Evolutionary conservation across 192 early-diverging fungal species (phyloP), one percentile per base, ranked within the genome.

Genomic region (Coemansia furcata): DNA sequence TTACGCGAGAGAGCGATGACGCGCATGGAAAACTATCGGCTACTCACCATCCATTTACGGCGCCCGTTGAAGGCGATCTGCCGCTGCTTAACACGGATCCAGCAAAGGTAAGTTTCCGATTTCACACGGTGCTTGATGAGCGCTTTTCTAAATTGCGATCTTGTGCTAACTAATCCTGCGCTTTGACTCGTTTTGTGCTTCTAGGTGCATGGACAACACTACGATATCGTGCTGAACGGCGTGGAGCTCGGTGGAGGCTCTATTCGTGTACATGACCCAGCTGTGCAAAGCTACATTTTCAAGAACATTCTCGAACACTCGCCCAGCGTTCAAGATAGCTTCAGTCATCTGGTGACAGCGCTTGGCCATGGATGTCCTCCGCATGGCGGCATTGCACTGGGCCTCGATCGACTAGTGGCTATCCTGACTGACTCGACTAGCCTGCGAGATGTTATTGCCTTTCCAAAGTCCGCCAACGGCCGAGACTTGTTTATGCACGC

Each of bases 31-130:
- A 43, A 38, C 73, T 89, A 8, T 74, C 82, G 11, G 83, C 95
- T 21, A 97, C 93, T 0, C 95, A 97, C 73, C 93, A 97, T 73
- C 95, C 95, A 4, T 97, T 97, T 69, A 97, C 95, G 3, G 91
- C 95, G 2, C 93, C 93, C 2, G 73, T 84, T 5, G 69, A 83
- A 3, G 80, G 89, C n/a, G 89, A 94, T 65, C 71, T 92, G n/a
- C 68, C 83, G 10, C 65, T 92, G 23, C 65, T 97, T 6, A 71
- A 71, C 26, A 84, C 69, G 3, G 69, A 88, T 39, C 92, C 92
- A 10, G 85, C 79, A 68, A 85, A 87, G 70, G 86, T 82, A 80
- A 62, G 62, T 21, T 1, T 17, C 9, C 21, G 19, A 21, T 8
- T 9, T 49, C 8, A 7, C 10, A 21, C 46, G 46, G 9, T 37